Evolutionary conservation across 768 basidiomycete species (phyloP).

Genomic region (Suillus hirtellus): DNA sequence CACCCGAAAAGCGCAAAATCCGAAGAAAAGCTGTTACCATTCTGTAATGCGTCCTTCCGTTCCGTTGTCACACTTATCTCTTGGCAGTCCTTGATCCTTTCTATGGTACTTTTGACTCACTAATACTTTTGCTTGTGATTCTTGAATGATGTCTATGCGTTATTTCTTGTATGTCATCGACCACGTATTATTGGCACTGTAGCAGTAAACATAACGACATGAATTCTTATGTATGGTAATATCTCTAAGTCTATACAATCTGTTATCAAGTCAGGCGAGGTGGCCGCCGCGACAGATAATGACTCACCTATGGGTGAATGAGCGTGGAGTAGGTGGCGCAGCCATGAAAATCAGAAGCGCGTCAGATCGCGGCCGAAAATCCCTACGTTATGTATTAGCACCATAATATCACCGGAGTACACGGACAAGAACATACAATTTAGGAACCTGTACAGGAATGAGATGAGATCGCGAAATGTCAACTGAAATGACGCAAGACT

Average conservation of each 20-base stretch:
- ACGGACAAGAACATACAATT: constrained; percentile 49
- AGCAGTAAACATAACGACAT: constrained; percentile 7
- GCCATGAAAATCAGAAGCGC: constrained; percentile 48
- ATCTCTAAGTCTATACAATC: constrained; percentile 14
- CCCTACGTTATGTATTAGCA: constrained; percentile 42
- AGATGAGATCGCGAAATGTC: constrained; percentile 9
- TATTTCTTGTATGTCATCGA: constrained; percentile 4
- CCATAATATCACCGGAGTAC: constrained; percentile 13
- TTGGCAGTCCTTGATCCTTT: background rate
- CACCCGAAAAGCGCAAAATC: constrained; percentile 29
- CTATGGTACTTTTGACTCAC: constrained; percentile 9
- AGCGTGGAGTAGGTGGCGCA: constrained; percentile 1
- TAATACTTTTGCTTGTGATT: background rate
- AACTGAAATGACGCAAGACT: constrained; percentile 24
- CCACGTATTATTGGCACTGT: constrained; percentile 7
- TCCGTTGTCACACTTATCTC: background rate
- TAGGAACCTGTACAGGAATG: constrained; percentile 51
- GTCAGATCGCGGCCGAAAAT: constrained; percentile 76
- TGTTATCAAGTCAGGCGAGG: constrained; percentile 11
- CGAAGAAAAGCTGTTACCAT: constrained; percentile 30
- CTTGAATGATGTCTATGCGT: constrained; percentile 3
- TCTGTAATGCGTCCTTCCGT: constrained; percentile 17
- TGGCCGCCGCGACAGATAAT: constrained; percentile 19
- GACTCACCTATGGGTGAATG: constrained; percentile 19
- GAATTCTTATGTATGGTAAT: constrained; percentile 10